Evolutionary conservation across 2,329 filamentous ascomycete species (phyloP).

Genomic region (Zasmidium cellare): DNA sequence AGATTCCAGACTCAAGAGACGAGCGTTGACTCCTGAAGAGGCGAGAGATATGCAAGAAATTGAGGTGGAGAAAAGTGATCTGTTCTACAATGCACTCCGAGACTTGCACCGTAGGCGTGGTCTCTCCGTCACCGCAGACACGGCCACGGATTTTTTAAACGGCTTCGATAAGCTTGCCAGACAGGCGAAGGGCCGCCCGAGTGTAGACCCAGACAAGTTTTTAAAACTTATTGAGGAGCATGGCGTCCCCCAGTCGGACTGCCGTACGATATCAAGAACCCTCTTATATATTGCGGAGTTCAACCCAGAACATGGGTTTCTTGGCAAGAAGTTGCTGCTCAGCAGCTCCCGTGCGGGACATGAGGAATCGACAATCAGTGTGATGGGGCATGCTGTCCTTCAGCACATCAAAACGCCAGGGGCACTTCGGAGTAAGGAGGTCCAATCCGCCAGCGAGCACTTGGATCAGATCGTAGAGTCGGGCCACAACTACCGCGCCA

Average conservation of each 20-base stretch:
- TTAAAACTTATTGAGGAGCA: not conserved
- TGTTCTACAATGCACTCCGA: not conserved
- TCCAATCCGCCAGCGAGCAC: slow-evolving; percentile 20
- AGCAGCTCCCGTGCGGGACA: slow-evolving; percentile 23
- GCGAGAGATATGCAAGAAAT: not conserved
- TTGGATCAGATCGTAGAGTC: slow-evolving; percentile 24
- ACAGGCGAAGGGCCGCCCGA: not conserved
- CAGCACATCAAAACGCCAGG: slow-evolving; percentile 15
- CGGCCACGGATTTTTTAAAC: not conserved
- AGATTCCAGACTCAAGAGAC: not conserved
- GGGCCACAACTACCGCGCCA: slow-evolving; percentile 24
- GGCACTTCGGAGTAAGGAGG: slow-evolving; percentile 16
- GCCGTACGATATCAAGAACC: not conserved
- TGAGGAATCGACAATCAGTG: slow-evolving; percentile 24
- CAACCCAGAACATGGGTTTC: not conserved
- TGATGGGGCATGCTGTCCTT: slow-evolving; percentile 25
- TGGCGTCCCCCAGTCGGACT: not conserved
- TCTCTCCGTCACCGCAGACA: not conserved
- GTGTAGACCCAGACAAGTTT: not conserved
- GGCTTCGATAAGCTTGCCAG: not conserved
- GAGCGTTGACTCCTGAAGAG: not conserved
- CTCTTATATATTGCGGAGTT: not conserved
- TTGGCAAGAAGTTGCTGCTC: slow-evolving; percentile 26
- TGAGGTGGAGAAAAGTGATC: not conserved
- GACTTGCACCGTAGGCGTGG: not conserved